phyloP scores from a whole-genome alignment of 2,329 filamentous ascomycete species.

The Aspergillus fumigatus region DNA sequence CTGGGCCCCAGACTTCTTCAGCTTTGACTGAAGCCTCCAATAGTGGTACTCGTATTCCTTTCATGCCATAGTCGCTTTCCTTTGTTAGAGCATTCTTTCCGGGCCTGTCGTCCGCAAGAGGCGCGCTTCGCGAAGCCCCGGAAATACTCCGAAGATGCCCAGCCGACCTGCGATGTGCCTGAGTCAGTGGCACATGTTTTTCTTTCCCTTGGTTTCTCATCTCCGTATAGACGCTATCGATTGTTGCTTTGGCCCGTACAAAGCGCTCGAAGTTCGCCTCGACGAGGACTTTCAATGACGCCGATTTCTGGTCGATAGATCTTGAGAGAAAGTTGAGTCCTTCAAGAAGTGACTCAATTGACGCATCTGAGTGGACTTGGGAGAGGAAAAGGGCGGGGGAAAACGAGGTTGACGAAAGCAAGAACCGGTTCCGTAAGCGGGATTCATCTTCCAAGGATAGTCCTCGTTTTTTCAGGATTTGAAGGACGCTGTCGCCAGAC shows the following conservation, averaged over 20 bases:
- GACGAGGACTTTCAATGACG: slow-evolving; percentile 90
- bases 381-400: slow-evolving; percentile 88
- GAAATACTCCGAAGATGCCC: slow-evolving; percentile 55
- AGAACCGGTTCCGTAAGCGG: slow-evolving; percentile 79
- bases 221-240: slow-evolving; percentile 97
- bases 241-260: slow-evolving; percentile 93
- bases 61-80: slow-evolving; percentile 85
- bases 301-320: slow-evolving; percentile 97
- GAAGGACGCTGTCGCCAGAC: slow-evolving; percentile 79
- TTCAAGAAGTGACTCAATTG: slow-evolving; percentile 72
- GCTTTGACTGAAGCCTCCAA: slow-evolving; percentile 89
- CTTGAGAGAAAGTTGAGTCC: slow-evolving; percentile 82
- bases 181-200: slow-evolving; percentile 32
- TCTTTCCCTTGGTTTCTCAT: slow-evolving; percentile 72
- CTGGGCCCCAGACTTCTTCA: slow-evolving; percentile 95
- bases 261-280: slow-evolving; percentile 99
- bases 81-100: slow-evolving; percentile 90
- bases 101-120: slow-evolving; percentile 48
- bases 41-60: slow-evolving; percentile 82
- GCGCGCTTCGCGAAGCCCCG: slow-evolving; percentile 36
- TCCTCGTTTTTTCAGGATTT: slow-evolving; percentile 69
- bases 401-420: slow-evolving; percentile 93
- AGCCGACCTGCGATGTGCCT: slow-evolving; percentile 62
- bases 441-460: slow-evolving; percentile 80
- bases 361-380: slow-evolving; percentile 81